phyloP scores from a whole-genome alignment of 176 grass and related monocot species.

The Melocanna baccifera region DNA sequence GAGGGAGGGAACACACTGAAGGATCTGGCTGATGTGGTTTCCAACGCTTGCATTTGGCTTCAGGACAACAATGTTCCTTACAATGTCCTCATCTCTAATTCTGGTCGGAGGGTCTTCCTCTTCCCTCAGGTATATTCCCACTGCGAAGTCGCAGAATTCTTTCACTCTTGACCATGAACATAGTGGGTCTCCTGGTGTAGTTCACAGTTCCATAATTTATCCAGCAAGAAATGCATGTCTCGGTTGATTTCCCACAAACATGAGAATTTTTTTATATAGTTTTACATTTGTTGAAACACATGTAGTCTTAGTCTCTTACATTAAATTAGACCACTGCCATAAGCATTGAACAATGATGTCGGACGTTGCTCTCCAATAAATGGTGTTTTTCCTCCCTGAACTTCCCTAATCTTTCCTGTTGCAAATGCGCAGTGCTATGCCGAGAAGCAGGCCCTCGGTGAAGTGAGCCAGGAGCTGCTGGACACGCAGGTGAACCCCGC shows the following conservation, averaged over 20 bases:
- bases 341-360: not conserved
- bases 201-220: not conserved
- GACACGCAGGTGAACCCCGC: conserved; percentile 84
- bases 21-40: conserved; percentile 53
- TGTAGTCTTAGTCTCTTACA: too few relatives aligned
- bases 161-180: not conserved
- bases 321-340: too few relatives aligned
- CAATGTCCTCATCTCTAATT: conserved; percentile 68
- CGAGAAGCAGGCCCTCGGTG: conserved; percentile 68
- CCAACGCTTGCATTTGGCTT: conserved; percentile 64
- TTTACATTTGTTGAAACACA: too few relatives aligned
- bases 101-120: conserved; percentile 53
- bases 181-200: too few relatives aligned
- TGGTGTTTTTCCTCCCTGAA: too few relatives aligned
- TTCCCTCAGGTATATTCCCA: conserved; percentile 60
- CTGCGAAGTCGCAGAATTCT: not conserved
- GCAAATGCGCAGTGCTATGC: conserved; percentile 56
- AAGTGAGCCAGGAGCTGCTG: conserved; percentile 65
- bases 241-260: not conserved
- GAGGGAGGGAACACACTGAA: conserved; percentile 59
- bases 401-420: too few relatives aligned
- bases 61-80: conserved; percentile 75
- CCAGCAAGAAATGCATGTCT: not conserved
- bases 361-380: too few relatives aligned
- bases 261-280: too few relatives aligned